Conservation (phyloP, 352 stramenopile genomes). For the Phytophthora vignae region DNA sequence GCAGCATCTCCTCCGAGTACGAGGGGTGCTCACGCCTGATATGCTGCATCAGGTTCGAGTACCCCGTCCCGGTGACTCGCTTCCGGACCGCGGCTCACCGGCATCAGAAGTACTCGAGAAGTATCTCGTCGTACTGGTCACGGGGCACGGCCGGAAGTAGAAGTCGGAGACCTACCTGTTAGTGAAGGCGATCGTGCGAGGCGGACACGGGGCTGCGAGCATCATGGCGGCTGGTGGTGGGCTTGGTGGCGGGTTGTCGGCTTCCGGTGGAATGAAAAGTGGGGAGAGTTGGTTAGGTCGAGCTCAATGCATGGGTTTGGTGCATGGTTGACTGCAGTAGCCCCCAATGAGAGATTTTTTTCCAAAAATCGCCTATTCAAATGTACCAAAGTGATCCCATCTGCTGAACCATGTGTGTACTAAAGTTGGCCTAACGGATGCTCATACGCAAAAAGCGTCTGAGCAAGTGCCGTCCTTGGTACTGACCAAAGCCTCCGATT, state of each 20-base stretch:
- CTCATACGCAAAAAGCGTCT: not conserved
- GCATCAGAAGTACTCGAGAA: constrained; percentile 22
- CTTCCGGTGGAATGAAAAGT: too few species aligned
- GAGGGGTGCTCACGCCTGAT: constrained; percentile 9
- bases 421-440: not conserved
- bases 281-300: too few species aligned
- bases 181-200: constrained; percentile 10
- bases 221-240: not conserved
- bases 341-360: too few species aligned
- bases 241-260: too few species aligned
- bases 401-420: not conserved
- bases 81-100: constrained; percentile 16
- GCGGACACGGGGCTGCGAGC: not conserved
- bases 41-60: constrained; percentile 20
- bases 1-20: constrained; percentile 14
- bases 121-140: constrained; percentile 24
- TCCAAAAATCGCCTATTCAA: not conserved
- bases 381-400: not conserved
- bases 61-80: constrained; percentile 11
- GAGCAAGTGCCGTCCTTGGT: too few species aligned
- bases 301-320: too few species aligned
- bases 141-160: constrained; percentile 21
- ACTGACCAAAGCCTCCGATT: too few species aligned
- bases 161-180: constrained; percentile 15
- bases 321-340: too few species aligned